These are phyloP conservation scores for Plasmodium inui DNA, from an alignment of 169 alveolate species.

Conservation along the genomic window DNA sequence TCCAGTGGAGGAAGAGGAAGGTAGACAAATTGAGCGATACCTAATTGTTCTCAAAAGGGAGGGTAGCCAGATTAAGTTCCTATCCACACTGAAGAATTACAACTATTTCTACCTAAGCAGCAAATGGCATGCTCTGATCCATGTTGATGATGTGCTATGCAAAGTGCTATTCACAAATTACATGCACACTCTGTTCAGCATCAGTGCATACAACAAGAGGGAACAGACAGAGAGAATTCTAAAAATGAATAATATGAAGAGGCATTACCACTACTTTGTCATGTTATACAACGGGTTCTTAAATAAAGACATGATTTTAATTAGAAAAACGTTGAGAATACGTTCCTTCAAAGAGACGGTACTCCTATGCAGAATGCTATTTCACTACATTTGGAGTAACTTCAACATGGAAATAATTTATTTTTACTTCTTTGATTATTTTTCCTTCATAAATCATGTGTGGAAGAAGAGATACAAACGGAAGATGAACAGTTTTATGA, in stretches of 20 bases:
- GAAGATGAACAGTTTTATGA: background rate
- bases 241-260: constrained; percentile 27
- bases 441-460: constrained; percentile 45
- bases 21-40: background rate
- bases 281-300: constrained; percentile 46
- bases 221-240: constrained; percentile 6
- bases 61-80: constrained; percentile 8
- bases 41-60: constrained; percentile 18
- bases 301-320: constrained; percentile 33
- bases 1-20: background rate
- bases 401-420: constrained; percentile 42
- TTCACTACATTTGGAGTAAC: constrained; percentile 55
- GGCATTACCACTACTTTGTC: constrained; percentile 26
- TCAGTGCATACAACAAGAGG: constrained; percentile 15
- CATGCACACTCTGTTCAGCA: constrained; percentile 19
- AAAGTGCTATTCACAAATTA: constrained; percentile 29
- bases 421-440: constrained; percentile 51
- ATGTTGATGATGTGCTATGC: constrained; percentile 23
- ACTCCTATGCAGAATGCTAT: constrained; percentile 42
- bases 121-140: constrained; percentile 14
- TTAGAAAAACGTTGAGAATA: constrained; percentile 35
- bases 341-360: constrained; percentile 19
- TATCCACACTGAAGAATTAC: constrained; percentile 23
- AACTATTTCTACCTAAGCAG: constrained; percentile 32
- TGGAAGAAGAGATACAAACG: constrained; percentile 30